Evolutionary conservation across 345 rosid species (phyloP), one percentile per base, ranked within the genome.

Genomic region (Salix suchowensis): DNA sequence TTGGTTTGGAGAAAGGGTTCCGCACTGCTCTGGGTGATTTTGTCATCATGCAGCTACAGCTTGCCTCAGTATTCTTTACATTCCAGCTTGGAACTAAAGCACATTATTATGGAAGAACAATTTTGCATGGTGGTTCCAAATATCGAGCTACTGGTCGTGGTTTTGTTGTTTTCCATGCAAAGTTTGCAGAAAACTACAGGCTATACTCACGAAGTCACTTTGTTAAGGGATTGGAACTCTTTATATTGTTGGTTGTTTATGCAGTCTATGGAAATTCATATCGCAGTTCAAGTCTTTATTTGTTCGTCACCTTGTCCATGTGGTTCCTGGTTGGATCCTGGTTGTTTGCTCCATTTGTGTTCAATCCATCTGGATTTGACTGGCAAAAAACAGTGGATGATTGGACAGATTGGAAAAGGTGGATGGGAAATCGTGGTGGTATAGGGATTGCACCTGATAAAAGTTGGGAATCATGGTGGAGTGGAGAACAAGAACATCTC

Each of bases 381-480:
- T 88, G 99, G 99, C 99, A 96, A 75, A 96, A 96, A 84, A 92
- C 97, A 0, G 95, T 87, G 78, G 98, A 93, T 73, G 98, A 96
- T 79, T 91, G 99, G 99, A 90, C 96, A 30, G 95, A 96, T 79
- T 96, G 99, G 99, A 96, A 92, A 81, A 76, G 97, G 72, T 93
- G 99, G 98, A 93, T 93, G 98, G 97, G 97, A 23, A 92, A 92
- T 84, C 92, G 91, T 0, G 97, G 99, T 76, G 93, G 98, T 70
- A 96, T 93, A 18, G 98, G 97, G 70, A 96, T 96, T 24, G 81
- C 70, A 4, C 65, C 77, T 7, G 87, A 89, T 5, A 86, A 80
- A 76, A 93, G 99, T 80, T 96, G 99, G 99, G 98, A 96, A 79
- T 96, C 98, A 7, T 96, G 99, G 99, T 92, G 98, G 98, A 97